Conservation (phyloP, 805 yeast species). For the Babjeviella inositovora region DNA sequence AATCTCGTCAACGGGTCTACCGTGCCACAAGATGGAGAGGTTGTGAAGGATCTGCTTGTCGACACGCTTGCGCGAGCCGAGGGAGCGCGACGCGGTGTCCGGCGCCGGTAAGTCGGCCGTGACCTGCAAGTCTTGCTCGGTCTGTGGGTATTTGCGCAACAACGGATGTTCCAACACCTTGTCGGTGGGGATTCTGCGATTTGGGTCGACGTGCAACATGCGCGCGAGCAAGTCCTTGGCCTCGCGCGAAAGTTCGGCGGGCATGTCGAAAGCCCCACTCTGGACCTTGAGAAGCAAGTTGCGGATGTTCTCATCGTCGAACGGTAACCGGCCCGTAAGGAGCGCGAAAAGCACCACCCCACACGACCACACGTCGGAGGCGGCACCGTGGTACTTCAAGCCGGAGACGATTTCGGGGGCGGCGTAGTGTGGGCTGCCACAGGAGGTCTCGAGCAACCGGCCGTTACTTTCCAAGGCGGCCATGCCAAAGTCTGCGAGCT, state of each 20-base stretch:
- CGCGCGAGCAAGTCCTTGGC: conserved; percentile 50
- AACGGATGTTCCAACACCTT: conserved; percentile 47
- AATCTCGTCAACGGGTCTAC: conserved; percentile 18
- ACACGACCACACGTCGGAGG: conserved; percentile 82
- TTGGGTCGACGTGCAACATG: conserved; percentile 61
- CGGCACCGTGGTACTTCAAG: conserved; percentile 65
- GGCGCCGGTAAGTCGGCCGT: conserved; percentile 34
- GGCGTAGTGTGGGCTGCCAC: conserved; percentile 84
- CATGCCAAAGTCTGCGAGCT: conserved; percentile 82
- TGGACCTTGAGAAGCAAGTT: conserved; percentile 59
- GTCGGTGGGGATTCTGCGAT: conserved; percentile 50
- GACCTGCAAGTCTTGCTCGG: conserved; percentile 22
- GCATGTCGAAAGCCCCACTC: conserved; percentile 63
- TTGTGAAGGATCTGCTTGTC: conserved; percentile 37
- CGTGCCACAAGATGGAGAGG: conserved; percentile 42
- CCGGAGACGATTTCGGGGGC: conserved; percentile 81
- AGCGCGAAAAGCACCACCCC: conserved; percentile 72
- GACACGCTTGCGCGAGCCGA: conserved; percentile 27
- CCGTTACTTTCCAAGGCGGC: conserved; percentile 70
- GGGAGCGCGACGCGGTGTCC: conserved; percentile 31
- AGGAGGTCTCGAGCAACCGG: conserved; percentile 58
- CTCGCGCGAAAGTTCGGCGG: conserved; percentile 40
- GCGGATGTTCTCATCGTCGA: conserved; percentile 71
- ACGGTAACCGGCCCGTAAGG: conserved; percentile 68
- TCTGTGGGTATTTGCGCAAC: conserved; percentile 30